phyloP scores from a whole-genome alignment of 306 rosid genomes.

The Glycyrrhiza uralensis region DNA sequence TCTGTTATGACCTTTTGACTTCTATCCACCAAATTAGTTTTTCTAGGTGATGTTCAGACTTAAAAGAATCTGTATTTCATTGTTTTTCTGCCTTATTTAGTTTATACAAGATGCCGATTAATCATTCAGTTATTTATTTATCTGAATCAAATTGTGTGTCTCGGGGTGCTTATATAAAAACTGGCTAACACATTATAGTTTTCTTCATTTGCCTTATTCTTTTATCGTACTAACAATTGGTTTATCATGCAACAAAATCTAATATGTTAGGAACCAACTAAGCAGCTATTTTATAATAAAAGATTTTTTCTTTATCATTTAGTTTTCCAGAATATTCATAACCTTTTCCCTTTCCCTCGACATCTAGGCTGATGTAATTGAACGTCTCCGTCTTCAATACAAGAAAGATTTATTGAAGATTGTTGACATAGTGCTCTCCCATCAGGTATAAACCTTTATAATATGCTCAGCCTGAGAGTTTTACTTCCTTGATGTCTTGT shows the following conservation, averaged over 20 bases:
- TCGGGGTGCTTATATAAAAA: background rate
- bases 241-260: conserved; percentile 7
- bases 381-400: conserved; percentile 86
- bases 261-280: conserved; percentile 12
- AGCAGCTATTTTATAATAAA: conserved; percentile 13
- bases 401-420: conserved; percentile 85
- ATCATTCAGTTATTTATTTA: conserved; percentile 11
- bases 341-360: conserved; percentile 3
- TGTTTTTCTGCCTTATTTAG: background rate
- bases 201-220: background rate
- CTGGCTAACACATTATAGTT: background rate
- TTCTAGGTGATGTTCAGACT: background rate
- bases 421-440: conserved; percentile 92
- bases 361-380: conserved; percentile 93
- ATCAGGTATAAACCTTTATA: conserved; percentile 60
- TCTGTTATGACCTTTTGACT: conserved; percentile 1
- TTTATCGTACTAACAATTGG: conserved; percentile 5
- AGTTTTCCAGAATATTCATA: conserved; percentile 28
- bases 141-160: conserved; percentile 6
- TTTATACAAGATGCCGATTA: background rate
- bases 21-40: conserved; percentile 10
- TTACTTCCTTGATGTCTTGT: conserved; percentile 22
- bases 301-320: conserved; percentile 6
- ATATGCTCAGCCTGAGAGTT: conserved; percentile 18
- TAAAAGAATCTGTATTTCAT: background rate